Conservation (phyloP, 805 yeast genomes). For the Hanseniaspora jakobsenii region DNA sequence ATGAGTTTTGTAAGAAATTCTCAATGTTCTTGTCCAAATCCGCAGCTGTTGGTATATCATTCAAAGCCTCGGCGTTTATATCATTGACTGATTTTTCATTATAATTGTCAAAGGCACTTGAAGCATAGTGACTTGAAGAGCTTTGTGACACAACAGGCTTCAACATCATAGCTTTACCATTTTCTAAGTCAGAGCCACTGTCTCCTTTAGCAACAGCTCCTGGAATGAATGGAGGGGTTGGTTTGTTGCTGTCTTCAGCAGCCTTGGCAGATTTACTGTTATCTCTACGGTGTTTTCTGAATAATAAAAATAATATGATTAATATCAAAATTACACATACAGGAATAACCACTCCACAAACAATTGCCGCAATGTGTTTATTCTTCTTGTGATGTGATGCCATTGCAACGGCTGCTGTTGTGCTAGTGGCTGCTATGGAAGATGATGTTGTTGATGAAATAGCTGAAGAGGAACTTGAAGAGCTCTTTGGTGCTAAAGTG, state of each 20-base stretch:
- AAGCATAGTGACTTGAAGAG: constrained; percentile 45
- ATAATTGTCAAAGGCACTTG: constrained; percentile 26
- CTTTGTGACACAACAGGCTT: constrained; percentile 34
- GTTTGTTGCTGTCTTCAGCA: constrained; percentile 26
- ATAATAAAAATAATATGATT: constrained; percentile 38
- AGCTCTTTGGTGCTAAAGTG: constrained; percentile 17
- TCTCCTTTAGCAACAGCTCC: no score
- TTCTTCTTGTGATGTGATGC: constrained; percentile 19
- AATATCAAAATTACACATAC: constrained; percentile 40
- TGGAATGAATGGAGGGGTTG: no score
- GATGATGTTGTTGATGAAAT: constrained; percentile 26
- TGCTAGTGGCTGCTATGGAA: constrained; percentile 23
- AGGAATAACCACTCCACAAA: constrained; percentile 81
- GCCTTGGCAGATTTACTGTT: constrained; percentile 28
- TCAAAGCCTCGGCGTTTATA: constrained; percentile 20
- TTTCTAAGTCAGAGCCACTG: constrained; percentile 29
- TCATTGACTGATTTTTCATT: constrained; percentile 21
- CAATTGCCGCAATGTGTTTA: constrained; percentile 63
- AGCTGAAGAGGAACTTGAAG: constrained; percentile 24
- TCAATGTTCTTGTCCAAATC: constrained; percentile 12
- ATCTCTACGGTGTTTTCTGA: constrained; percentile 34
- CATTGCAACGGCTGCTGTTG: constrained; percentile 18
- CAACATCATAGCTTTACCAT: constrained; percentile 25
- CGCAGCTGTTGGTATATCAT: constrained; percentile 14
- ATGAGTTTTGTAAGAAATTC: constrained; percentile 17